Percentiles rank a stretch among this genome's conserved stretches.
phyloP scores from a whole-genome alignment of 257 asterid species.

The Mitragyna speciosa region DNA sequence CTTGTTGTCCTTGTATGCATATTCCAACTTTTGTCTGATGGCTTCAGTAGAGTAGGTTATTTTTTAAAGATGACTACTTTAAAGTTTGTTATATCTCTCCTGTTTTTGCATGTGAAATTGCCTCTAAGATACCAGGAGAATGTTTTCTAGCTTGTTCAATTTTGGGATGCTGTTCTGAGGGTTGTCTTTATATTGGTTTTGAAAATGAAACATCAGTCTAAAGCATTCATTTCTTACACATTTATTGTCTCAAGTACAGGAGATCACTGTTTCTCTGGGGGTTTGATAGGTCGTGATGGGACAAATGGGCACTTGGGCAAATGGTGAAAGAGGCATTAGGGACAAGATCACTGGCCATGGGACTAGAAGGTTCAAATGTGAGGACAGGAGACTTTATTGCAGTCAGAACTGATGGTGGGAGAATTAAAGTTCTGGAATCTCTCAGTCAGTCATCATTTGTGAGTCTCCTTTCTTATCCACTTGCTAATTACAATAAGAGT shows the following conservation, averaged over 20 bases:
- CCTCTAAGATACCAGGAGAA: neutral
- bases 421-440: conserved; percentile 69
- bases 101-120: neutral
- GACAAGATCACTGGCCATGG: conserved; percentile 28
- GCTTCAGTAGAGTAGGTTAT: neutral
- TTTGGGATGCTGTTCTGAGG: neutral
- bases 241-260: conserved; percentile 35
- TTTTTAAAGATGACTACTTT: neutral
- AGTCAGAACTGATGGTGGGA: conserved; percentile 94
- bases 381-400: conserved; percentile 65
- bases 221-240: neutral
- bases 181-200: neutral
- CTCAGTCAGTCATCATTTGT: conserved; percentile 60
- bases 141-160: neutral
- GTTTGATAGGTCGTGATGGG: conserved; percentile 94
- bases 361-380: conserved; percentile 40
- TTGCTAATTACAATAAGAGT: conserved; percentile 1
- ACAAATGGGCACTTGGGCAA: conserved; percentile 83
- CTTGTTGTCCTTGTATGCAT: neutral
- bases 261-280: conserved; percentile 59
- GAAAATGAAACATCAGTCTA: neutral
- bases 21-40: neutral
- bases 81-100: neutral
- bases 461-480: conserved; percentile 25
- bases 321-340: conserved; percentile 81